Conservation (phyloP, 2,329 filamentous ascomycete genomes). For the Cadophora sp. region DNA sequence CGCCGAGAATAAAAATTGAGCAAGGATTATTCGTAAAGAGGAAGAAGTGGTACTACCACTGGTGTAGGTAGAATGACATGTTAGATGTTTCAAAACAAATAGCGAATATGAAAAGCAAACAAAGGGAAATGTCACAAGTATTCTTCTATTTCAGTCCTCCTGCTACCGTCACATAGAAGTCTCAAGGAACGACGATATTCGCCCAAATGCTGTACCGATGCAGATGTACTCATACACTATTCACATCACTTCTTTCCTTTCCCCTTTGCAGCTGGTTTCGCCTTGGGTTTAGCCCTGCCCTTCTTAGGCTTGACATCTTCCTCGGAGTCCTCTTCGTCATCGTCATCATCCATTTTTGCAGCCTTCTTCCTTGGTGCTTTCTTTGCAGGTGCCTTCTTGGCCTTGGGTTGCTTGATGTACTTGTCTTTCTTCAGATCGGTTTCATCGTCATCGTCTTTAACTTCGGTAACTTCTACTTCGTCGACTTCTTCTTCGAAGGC, state of each 20-base stretch:
- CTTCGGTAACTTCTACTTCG: slow-evolving; percentile 55
- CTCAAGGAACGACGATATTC: slow-evolving; percentile 2
- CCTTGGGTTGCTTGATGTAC: slow-evolving; percentile 92
- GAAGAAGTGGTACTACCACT: background rate
- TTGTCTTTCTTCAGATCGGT: slow-evolving; percentile 93
- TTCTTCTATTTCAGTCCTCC: slow-evolving; percentile 3
- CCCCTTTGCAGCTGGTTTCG: slow-evolving; percentile 35
- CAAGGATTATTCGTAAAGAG: too few species aligned
- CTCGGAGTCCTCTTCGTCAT: slow-evolving; percentile 36
- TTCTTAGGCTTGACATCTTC: slow-evolving; percentile 40
- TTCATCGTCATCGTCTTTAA: slow-evolving; percentile 71
- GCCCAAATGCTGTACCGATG: background rate
- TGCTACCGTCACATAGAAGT: background rate
- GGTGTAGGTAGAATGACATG: too few species aligned
- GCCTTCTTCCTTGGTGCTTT: slow-evolving; percentile 48
- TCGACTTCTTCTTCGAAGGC: slow-evolving; percentile 91
- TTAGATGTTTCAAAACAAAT: too few species aligned
- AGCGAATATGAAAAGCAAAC: too few species aligned
- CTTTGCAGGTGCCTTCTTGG: slow-evolving; percentile 62
- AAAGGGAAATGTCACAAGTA: background rate
- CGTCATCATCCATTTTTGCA: slow-evolving; percentile 35
- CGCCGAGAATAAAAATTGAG: background rate
- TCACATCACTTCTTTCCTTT: slow-evolving; percentile 38
- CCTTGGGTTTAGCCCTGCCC: slow-evolving; percentile 32
- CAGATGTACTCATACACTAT: slow-evolving; percentile 1